phyloP scores from a whole-genome alignment of 2,329 filamentous ascomycete species.

The Fusarium caatingaense region DNA sequence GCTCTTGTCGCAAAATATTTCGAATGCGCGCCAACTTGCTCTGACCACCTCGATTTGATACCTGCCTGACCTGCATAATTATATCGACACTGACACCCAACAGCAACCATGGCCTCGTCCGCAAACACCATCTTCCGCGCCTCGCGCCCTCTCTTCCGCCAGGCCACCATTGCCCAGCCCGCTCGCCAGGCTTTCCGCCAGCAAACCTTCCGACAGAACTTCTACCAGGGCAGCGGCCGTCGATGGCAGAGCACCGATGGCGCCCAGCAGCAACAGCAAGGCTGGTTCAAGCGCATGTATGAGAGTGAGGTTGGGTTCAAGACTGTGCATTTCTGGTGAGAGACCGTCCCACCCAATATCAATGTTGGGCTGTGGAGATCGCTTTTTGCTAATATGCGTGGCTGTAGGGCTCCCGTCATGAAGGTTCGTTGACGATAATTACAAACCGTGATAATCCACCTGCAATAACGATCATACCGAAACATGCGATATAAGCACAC shows the following conservation, averaged over 20 bases:
- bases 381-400: constrained; percentile 38
- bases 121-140: constrained; percentile 64
- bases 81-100: constrained; percentile 14
- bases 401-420: constrained; percentile 87
- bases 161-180: constrained; percentile 64
- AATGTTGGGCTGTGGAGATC: not conserved
- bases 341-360: not conserved
- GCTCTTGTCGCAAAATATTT: constrained; percentile 1
- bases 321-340: constrained; percentile 97
- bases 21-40: not conserved
- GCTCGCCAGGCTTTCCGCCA: constrained; percentile 66
- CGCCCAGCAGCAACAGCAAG: constrained; percentile 56
- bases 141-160: constrained; percentile 67
- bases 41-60: constrained; percentile 2
- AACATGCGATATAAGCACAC: not conserved
- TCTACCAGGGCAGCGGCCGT: constrained; percentile 53
- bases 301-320: constrained; percentile 83
- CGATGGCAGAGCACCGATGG: constrained; percentile 78
- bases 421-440: constrained; percentile 59
- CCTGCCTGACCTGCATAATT: not conserved
- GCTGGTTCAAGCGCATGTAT: constrained; percentile 82
- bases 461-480: not conserved
- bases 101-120: constrained; percentile 57
- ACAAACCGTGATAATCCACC: not conserved
- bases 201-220: constrained; percentile 56